Percentiles rank a stretch among this genome's conserved stretches.
phyloP scores from a whole-genome alignment of 768 basidiomycete genomes.

The Clavulina sp. region DNA sequence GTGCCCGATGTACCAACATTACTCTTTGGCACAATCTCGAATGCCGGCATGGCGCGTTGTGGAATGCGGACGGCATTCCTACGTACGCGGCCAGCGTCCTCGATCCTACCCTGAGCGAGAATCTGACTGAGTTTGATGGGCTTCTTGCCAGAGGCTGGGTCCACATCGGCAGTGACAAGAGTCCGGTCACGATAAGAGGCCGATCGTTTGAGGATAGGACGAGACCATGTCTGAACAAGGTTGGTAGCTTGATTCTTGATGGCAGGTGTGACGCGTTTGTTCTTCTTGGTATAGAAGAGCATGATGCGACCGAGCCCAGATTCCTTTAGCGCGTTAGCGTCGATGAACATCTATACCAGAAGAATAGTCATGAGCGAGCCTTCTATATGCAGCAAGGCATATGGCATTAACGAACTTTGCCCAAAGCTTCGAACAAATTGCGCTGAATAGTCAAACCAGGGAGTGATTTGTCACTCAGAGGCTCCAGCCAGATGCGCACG shows the following conservation, averaged over 20 bases:
- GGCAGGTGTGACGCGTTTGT: constrained; percentile 62
- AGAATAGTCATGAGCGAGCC: neutral
- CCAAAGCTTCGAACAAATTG: constrained; percentile 68
- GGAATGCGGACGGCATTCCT: constrained; percentile 78
- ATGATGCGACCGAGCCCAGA: constrained; percentile 77
- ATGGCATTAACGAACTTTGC: constrained; percentile 25
- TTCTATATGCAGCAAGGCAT: neutral
- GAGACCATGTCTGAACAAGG: constrained; percentile 72
- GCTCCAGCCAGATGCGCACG: constrained; percentile 83
- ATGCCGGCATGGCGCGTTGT: constrained; percentile 52
- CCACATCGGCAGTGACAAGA: constrained; percentile 37
- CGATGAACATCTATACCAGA: constrained; percentile 60
- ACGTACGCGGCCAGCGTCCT: constrained; percentile 43
- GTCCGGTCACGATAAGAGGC: constrained; percentile 62
- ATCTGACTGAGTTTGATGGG: constrained; percentile 51
- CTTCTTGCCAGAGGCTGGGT: constrained; percentile 21
- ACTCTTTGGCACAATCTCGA: constrained; percentile 54
- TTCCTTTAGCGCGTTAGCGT: constrained; percentile 77
- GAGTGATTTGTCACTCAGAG: constrained; percentile 78
- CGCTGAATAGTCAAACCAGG: constrained; percentile 93
- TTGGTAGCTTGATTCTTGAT: constrained; percentile 68
- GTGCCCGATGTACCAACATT: neutral
- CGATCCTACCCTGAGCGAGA: constrained; percentile 44
- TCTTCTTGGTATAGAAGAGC: constrained; percentile 87
- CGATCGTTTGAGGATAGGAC: constrained; percentile 81